Conservation (phyloP, 495 filamentous ascomycete genomes). For the Melanomma pulvis-pyrius region DNA sequence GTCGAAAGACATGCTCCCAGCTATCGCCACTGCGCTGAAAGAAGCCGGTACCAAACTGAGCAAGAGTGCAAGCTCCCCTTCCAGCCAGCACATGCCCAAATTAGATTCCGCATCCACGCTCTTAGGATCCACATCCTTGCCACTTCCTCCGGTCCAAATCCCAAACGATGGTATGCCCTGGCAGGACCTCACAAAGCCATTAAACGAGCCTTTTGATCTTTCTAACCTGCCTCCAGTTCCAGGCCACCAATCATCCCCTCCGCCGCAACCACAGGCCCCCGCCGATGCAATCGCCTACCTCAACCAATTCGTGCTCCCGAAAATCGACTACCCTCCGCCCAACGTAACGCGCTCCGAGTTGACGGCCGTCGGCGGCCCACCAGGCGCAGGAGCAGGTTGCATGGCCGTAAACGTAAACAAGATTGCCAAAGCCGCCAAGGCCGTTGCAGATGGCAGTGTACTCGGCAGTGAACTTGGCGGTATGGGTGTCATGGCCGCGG, state of each 20-base stretch:
- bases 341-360: constrained; percentile 19
- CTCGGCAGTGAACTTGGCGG: constrained; percentile 27
- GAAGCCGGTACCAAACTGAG: constrained; percentile 34
- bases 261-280: constrained; percentile 12
- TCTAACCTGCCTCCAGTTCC: constrained; percentile 3
- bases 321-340: constrained; percentile 26
- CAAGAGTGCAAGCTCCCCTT: constrained; percentile 15
- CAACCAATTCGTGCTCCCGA: constrained; percentile 66
- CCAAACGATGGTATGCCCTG: not conserved
- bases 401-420: constrained; percentile 31
- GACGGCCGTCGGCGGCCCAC: constrained; percentile 29
- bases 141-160: constrained; percentile 11
- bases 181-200: not conserved
- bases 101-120: constrained; percentile 18
- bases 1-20: constrained; percentile 32
- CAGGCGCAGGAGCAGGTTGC: constrained; percentile 9
- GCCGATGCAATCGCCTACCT: constrained; percentile 64
- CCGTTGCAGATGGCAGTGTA: constrained; percentile 27
- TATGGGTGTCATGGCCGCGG: constrained; percentile 31
- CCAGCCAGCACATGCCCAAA: constrained; percentile 18
- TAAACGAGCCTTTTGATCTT: constrained; percentile 11
- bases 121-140: constrained; percentile 17
- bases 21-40: constrained; percentile 32
- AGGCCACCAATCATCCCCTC: constrained; percentile 52
- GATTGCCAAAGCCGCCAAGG: constrained; percentile 32